A percentile compares a stretch with the other conserved stretches of the same genome.
Evolutionary conservation across 805 yeast genomes (phyloP).

Genomic region (Ogataea pignaliae): DNA sequence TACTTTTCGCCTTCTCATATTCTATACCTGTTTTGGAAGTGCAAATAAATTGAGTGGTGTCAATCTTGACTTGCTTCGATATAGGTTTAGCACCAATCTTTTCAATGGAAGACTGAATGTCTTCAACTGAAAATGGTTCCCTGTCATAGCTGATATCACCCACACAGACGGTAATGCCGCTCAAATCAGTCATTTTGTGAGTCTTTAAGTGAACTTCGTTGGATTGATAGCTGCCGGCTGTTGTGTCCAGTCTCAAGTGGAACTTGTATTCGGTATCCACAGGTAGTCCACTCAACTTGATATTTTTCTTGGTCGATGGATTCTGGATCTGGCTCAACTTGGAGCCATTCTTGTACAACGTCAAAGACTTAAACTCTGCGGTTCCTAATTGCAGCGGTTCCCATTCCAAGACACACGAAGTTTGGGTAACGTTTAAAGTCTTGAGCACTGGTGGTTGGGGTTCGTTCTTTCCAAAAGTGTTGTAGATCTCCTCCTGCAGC

Average conservation of each 20-base stretch:
- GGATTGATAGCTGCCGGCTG: conserved; percentile 82
- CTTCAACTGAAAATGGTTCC: conserved; percentile 46
- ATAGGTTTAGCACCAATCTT: conserved; percentile 82
- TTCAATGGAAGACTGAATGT: conserved; percentile 56
- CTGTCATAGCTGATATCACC: conserved; percentile 64
- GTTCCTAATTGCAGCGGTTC: conserved; percentile 81
- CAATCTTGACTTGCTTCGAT: conserved; percentile 70
- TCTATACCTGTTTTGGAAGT: conserved; percentile 62
- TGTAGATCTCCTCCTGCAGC: conserved; percentile 70
- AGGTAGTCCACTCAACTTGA: conserved; percentile 88
- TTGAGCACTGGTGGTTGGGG: conserved; percentile 71
- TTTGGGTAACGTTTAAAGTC: conserved; percentile 80
- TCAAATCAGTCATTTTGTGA: conserved; percentile 92
- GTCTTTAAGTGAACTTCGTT: conserved; percentile 68
- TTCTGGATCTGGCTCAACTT: conserved; percentile 81
- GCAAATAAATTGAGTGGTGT: conserved; percentile 91
- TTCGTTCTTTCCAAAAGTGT: conserved; percentile 64
- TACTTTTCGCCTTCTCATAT: conserved; percentile 71
- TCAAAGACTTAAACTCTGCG: conserved; percentile 68
- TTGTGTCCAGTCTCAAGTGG: conserved; percentile 75
- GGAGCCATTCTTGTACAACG: conserved; percentile 68
- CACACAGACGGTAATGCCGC: conserved; percentile 87
- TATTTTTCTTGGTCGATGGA: conserved; percentile 71
- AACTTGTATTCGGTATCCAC: conserved; percentile 79
- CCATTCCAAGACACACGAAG: conserved; percentile 94